Evolutionary conservation across 106 monocot species (phyloP).

Genomic region (Triglochin maritima): DNA sequence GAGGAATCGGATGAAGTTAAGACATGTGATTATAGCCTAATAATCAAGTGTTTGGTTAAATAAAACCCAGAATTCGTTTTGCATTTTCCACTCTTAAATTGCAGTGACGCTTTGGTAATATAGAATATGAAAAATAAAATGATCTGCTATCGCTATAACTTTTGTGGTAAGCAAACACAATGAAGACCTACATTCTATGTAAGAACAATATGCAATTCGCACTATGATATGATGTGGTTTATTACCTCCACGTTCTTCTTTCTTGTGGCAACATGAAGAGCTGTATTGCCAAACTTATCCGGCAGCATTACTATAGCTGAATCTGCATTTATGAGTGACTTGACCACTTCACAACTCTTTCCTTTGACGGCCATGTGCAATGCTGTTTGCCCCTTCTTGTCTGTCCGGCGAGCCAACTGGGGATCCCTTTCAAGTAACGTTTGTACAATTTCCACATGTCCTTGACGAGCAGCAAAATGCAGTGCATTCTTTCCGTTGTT

Average conservation of each 20-base stretch:
- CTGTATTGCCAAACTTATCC: conserved; percentile 17
- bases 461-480: conserved; percentile 82
- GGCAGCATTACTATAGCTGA: conserved; percentile 26
- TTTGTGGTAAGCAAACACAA: too few relatives aligned
- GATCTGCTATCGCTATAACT: too few relatives aligned
- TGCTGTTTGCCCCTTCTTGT: conserved; percentile 85
- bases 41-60: too few relatives aligned
- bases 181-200: background rate
- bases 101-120: too few relatives aligned
- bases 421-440: conserved; percentile 55
- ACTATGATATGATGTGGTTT: background rate
- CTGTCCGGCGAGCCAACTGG: conserved; percentile 41
- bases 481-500: conserved; percentile 83
- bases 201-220: background rate
- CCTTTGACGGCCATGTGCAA: conserved; percentile 92
- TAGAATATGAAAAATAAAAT: too few relatives aligned
- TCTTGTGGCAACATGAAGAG: conserved; percentile 66
- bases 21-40: too few relatives aligned
- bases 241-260: conserved; percentile 24
- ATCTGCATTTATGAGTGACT: conserved; percentile 32
- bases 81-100: too few relatives aligned
- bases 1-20: too few relatives aligned
- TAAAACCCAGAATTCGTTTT: too few relatives aligned
- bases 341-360: conserved; percentile 47
- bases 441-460: conserved; percentile 63